phyloP scores from a whole-genome alignment of 2,329 filamentous ascomycete species.

The Nectriaceae sp. region DNA sequence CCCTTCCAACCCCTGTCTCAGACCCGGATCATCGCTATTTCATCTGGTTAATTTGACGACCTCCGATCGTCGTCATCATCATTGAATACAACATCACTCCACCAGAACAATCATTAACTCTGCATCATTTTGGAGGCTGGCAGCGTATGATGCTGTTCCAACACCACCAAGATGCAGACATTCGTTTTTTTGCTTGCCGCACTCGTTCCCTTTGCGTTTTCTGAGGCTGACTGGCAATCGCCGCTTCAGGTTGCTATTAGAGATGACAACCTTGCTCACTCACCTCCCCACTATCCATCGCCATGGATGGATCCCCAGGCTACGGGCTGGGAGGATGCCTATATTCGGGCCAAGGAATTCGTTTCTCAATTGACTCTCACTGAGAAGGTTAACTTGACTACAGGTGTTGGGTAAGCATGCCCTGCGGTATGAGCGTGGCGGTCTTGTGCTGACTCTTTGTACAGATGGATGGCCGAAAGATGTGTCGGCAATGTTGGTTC shows the following conservation, averaged over 20 bases:
- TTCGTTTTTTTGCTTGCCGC: conserved; percentile 9
- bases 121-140: background rate
- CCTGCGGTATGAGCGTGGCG: background rate
- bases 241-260: conserved; percentile 19
- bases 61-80: background rate
- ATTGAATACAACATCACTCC: too few species aligned
- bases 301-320: conserved; percentile 81
- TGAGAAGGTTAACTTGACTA: conserved; percentile 95
- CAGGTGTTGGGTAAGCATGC: conserved; percentile 72
- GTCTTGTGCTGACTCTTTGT: background rate
- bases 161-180: conserved; percentile 14
- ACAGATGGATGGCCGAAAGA: conserved; percentile 55
- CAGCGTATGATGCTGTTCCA: background rate
- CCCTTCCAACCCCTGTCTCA: background rate
- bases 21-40: too few species aligned
- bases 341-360: conserved; percentile 73
- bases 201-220: conserved; percentile 8
- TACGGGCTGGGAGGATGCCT: conserved; percentile 73
- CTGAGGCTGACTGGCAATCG: conserved; percentile 24
- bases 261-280: conserved; percentile 36
- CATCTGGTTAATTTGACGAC: too few species aligned
- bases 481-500: conserved; percentile 79
- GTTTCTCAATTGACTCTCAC: conserved; percentile 80
- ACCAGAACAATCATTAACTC: background rate
- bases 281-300: conserved; percentile 74